phyloP scores from a whole-genome alignment of 768 basidiomycete species.

The Tephrocybe sp. region DNA sequence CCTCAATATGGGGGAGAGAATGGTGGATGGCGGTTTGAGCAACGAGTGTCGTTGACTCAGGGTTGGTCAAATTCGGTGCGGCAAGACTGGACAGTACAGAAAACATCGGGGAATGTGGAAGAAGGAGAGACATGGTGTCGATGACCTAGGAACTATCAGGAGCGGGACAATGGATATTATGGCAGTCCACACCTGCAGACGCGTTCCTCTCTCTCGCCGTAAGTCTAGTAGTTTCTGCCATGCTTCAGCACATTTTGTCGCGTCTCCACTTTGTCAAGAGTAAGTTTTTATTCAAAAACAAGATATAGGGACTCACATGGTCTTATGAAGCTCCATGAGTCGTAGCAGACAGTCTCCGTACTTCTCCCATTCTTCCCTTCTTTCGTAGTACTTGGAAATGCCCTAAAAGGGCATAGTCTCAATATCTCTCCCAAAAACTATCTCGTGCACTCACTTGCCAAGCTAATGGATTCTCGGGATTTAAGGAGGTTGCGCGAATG shows the following conservation, averaged over 20 bases:
- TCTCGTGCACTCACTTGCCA: conserved; percentile 67
- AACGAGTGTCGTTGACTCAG: conserved; percentile 54
- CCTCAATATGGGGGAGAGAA: conserved; percentile 68
- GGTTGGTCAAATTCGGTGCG: conserved; percentile 74
- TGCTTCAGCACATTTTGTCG: conserved; percentile 74
- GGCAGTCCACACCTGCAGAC: conserved; percentile 37
- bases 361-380: conserved; percentile 55
- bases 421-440: neutral
- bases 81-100: conserved; percentile 65
- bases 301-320: conserved; percentile 45
- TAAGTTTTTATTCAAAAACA: neutral
- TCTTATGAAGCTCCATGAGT: conserved; percentile 57
- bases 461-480: conserved; percentile 71
- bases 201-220: conserved; percentile 59
- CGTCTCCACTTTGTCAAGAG: conserved; percentile 57
- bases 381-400: conserved; percentile 71
- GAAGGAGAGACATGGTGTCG: conserved; percentile 62
- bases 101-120: conserved; percentile 73
- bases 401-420: conserved; percentile 47
- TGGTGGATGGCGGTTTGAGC: conserved; percentile 68
- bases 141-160: conserved; percentile 52
- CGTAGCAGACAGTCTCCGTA: conserved; percentile 52
- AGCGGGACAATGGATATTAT: neutral
- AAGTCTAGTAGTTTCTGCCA: conserved; percentile 76
- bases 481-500: conserved; percentile 69